Base-by-base conservation (phyloP, 2,329 filamentous ascomycete genomes). In the Paecilomyces formosus region DNA sequence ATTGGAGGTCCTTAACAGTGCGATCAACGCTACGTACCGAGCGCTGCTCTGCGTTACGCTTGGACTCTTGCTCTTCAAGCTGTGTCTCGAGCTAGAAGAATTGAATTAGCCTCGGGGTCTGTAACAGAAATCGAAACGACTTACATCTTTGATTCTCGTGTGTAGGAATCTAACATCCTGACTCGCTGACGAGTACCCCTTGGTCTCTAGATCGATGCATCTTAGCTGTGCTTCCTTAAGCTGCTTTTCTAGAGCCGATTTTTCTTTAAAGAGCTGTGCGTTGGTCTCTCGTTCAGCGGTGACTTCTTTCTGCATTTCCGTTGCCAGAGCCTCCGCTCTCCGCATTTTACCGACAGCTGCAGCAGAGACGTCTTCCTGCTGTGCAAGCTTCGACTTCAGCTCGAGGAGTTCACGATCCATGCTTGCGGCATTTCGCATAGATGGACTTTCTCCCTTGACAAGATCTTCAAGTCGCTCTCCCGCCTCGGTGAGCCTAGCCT, bases 271-370 rank as follows among this genome's bases (percentile, higher is more conserved):
- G 57, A 97, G 80, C 65, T 89, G 85, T 4, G 88, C 85, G 66
- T 87, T 92, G 33, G 84, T 83, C 70, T 97, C 94, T 9, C 93
- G 86, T 77, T 97, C 93, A 7, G 84, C 85, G 18, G 87, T 85
- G 61, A 97, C 90, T 68, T 99, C 94, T 73, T 94, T 96, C 70
- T 97, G 93, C 63, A 96, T 87, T 74, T 99, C 94, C 8, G 88
- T 85, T 1, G 87, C 88, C 31, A 97, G 79, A 3, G 91, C 89
- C 70, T 99, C 93, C 1, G 94, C 90, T 24, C 93, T 87, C 57
- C 93, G 86, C 94, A 99, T 99, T 81, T 97, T 97, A 68, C 94
- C 93, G 49, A 97, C 88, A 0, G 93, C 93, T 3, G 94, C 93
- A 0, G 88, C 85, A 11, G 92, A 90, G 59, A 97, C 87, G 70